Percentiles rank a stretch among this genome's conserved stretches.
These are phyloP conservation scores for Schoenoplectus tabernaemontani DNA, from an alignment of 202 grass and related monocot genomes.

Conservation along the genomic window DNA sequence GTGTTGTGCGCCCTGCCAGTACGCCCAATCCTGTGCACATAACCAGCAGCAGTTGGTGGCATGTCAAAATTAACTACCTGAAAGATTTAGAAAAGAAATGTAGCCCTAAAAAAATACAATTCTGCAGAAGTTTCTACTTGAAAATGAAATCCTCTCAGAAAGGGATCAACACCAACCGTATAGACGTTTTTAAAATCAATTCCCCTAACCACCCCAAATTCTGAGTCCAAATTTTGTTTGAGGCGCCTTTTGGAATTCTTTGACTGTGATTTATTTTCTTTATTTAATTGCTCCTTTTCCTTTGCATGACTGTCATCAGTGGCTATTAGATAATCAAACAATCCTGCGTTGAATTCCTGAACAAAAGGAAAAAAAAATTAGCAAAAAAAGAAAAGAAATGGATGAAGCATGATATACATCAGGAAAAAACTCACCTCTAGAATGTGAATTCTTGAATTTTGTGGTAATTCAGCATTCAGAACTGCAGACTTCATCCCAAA, in stretches of 20 bases:
- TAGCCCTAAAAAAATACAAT: constrained; percentile 13
- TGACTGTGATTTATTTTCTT: constrained; percentile 40
- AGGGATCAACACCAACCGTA: constrained; percentile 50
- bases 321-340: constrained; percentile 98
- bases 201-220: constrained; percentile 93
- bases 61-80: constrained; percentile 97
- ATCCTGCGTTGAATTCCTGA: constrained; percentile 91
- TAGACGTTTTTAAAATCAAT: constrained; percentile 97
- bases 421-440: constrained; percentile 57
- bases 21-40: constrained; percentile 87
- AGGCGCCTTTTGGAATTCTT: constrained; percentile 45
- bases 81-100: constrained; percentile 26
- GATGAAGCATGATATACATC: not conserved
- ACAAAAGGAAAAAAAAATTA: constrained; percentile 17
- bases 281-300: constrained; percentile 41
- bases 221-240: constrained; percentile 68
- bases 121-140: not conserved
- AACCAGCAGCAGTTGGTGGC: constrained; percentile 64
- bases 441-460: constrained; percentile 97
- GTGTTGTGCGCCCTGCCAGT: constrained; percentile 82
- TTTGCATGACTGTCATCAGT: constrained; percentile 65
- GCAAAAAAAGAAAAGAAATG: not conserved
- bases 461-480: constrained; percentile 94
- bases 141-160: not conserved
- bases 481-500: constrained; percentile 89